Evolutionary conservation across 2,329 filamentous ascomycete species (phyloP), one percentile per base, ranked within the genome.

Genomic region (Ceratocystis diversiconidia): DNA sequence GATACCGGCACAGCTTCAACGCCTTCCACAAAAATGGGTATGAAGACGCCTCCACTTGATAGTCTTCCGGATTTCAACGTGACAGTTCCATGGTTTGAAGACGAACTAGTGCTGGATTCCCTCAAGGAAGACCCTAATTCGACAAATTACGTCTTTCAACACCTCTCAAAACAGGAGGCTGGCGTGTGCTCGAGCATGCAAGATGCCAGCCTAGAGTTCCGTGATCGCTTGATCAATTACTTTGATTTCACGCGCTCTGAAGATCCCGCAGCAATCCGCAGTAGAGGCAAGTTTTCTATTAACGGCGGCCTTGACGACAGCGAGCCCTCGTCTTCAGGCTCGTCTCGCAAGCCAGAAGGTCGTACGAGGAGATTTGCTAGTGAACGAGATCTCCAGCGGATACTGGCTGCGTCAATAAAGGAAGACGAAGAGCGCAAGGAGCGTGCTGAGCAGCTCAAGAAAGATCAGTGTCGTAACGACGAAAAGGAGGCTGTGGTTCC

Each of bases 401-500:
- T 88, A 5, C 75, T 92, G 61, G 83, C 88, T 71, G 85, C 88
- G 70, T 91, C 88, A 0, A 82, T 86, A 71, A 80, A 82, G 25
- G 85, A 87, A 69, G 86, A 89, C 67, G 85, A 86, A 68, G 87
- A 90, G 71, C 80, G 83, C 43, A 80, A 83, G 67, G 87, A 90
- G 69, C 84, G 86, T 61, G 85, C 88, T 69, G 75, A 79, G 59
- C 78, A 82, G 63, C 82, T 82, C 43, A 82, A 84, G 69, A 85
- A 86, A 72, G 85, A 87, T 64, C 86, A 86, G 71, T 85, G 86
- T 67, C 86, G 88, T 68, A 87, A 83, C 69, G 65, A 64, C 25
- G 86, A 89, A 57, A 90, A 89, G 72, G 89, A 92, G 73, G 89
- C 89, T 0, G 79, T 81, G 3, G 84, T 92, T 61, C 89, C 89